Conservation (phyloP, 371 early-diverging fungal species). For the Thermomucor indicae-seudaticae region DNA sequence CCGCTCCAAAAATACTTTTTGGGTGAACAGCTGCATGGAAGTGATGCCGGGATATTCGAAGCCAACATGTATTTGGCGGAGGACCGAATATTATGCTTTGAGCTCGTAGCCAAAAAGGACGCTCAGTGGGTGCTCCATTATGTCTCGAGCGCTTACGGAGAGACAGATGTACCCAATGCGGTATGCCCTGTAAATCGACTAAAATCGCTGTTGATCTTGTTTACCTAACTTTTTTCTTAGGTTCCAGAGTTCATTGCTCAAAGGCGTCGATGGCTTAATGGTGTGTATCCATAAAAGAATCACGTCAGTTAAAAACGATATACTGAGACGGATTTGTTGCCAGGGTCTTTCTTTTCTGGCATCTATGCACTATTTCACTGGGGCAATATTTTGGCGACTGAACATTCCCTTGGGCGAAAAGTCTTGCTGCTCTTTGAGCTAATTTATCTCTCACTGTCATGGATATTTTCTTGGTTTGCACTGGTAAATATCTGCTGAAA, state of each 20-base stretch:
- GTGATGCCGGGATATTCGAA: conserved; percentile 61
- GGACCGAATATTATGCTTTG: conserved; percentile 87
- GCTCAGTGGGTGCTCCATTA: conserved; percentile 69
- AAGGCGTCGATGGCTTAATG: conserved; percentile 88
- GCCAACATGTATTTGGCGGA: conserved; percentile 82
- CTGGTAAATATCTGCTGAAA: conserved; percentile 11
- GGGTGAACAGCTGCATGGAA: conserved; percentile 85
- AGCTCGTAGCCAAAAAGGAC: conserved; percentile 71
- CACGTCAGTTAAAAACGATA: neutral
- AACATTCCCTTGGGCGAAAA: conserved; percentile 64
- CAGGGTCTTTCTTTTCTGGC: conserved; percentile 63
- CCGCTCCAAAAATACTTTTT: conserved; percentile 90
- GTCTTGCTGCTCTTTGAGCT: conserved; percentile 60
- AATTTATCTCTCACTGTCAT: conserved; percentile 55
- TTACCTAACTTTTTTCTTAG: neutral
- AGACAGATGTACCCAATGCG: conserved; percentile 79
- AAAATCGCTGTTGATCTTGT: no score
- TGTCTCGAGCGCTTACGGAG: conserved; percentile 68
- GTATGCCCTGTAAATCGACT: conserved; percentile 11
- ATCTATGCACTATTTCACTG: conserved; percentile 59
- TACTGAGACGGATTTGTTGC: neutral
- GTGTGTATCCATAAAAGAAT: conserved; percentile 16
- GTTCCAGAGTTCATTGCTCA: conserved; percentile 83
- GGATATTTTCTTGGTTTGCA: conserved; percentile 76
- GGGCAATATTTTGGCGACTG: conserved; percentile 53